Percentiles rank a stretch among this genome's conserved stretches.
phyloP scores from a whole-genome alignment of 192 early-diverging fungal genomes.

The Podila minutissima region DNA sequence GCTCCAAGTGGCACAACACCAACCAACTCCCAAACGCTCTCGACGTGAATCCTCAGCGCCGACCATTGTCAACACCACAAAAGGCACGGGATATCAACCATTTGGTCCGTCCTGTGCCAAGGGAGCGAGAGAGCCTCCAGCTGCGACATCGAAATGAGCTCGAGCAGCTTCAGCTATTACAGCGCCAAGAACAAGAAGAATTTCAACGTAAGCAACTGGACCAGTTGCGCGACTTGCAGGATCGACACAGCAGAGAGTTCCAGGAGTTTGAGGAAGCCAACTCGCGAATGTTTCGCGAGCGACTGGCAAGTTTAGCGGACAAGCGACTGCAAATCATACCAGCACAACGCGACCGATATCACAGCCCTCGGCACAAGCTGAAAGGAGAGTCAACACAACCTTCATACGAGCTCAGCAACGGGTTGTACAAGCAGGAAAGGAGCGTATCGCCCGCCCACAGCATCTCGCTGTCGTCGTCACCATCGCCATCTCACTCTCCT shows the following conservation, averaged over 20 bases:
- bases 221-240: slow-evolving; percentile 43
- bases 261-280: slow-evolving; percentile 26
- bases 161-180: slow-evolving; percentile 32
- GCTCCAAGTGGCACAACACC: background rate
- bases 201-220: slow-evolving; percentile 46
- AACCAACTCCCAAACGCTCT: background rate
- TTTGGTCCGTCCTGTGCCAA: background rate
- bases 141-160: slow-evolving; percentile 30
- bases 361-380: background rate
- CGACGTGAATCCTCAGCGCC: background rate
- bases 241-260: slow-evolving; percentile 26
- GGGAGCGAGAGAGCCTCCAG: slow-evolving; percentile 29
- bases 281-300: slow-evolving; percentile 12
- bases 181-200: slow-evolving; percentile 46
- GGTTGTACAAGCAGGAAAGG: slow-evolving; percentile 12
- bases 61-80: background rate
- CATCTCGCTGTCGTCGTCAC: background rate
- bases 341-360: slow-evolving; percentile 5
- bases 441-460: background rate
- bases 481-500: background rate
- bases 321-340: slow-evolving; percentile 22
- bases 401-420: slow-evolving; percentile 35
- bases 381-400: background rate
- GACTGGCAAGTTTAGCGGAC: slow-evolving; percentile 12
- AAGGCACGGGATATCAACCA: background rate